phyloP scores from a whole-genome alignment of 805 yeast genomes.

The Ogataea wickerhamii region DNA sequence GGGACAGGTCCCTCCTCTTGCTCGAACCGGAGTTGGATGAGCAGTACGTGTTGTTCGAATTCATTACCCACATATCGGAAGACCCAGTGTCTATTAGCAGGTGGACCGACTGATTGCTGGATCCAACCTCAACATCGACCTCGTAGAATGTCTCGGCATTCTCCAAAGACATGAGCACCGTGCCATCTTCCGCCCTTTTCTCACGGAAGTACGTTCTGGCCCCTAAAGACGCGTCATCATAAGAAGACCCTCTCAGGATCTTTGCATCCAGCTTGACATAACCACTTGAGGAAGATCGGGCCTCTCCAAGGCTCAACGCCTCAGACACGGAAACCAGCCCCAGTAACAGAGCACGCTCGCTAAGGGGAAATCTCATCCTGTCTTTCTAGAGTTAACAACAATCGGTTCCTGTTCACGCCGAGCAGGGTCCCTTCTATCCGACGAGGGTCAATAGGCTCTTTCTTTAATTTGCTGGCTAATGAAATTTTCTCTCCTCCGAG shows the following conservation, averaged over 20 bases:
- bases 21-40: conserved; percentile 5
- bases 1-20: conserved; percentile 8
- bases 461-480: too few species aligned
- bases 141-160: conserved; percentile 45
- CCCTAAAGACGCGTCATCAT: conserved; percentile 9
- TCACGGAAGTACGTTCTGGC: conserved; percentile 20
- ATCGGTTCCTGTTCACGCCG: too few species aligned
- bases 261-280: conserved; percentile 22
- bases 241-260: conserved; percentile 19
- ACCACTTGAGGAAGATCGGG: not conserved
- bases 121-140: conserved; percentile 49
- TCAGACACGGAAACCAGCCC: not conserved
- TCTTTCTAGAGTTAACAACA: too few species aligned
- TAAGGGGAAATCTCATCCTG: too few species aligned
- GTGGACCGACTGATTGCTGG: conserved; percentile 50
- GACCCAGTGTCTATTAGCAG: conserved; percentile 76
- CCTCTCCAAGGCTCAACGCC: not conserved
- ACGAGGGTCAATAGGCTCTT: too few species aligned
- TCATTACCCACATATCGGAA: conserved; percentile 65
- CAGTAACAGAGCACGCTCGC: too few species aligned
- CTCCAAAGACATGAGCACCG: conserved; percentile 31
- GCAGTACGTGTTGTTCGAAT: conserved; percentile 47
- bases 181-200: conserved; percentile 26
- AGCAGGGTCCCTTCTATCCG: too few species aligned
- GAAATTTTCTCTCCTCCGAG: too few species aligned